Evolutionary conservation across 140 eudicot genomes (phyloP).

Genomic region (Anethum foeniculum): DNA sequence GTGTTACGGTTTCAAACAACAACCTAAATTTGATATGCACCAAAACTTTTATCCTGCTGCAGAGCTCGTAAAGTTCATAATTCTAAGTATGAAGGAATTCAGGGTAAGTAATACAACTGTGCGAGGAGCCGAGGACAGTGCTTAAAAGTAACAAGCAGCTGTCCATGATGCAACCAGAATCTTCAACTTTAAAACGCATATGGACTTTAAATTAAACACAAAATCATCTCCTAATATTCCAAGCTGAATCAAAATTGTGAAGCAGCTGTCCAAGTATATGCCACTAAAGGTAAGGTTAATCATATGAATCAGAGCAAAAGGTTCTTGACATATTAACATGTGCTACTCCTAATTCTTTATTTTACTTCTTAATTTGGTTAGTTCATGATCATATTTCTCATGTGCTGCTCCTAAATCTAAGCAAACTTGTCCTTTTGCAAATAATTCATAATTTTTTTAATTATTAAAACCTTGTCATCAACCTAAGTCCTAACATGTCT

Average conservation of each 20-base stretch:
- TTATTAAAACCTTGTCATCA: background rate
- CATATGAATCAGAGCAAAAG: background rate
- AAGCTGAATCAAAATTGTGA: background rate
- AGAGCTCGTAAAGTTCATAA: background rate
- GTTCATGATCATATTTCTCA: background rate
- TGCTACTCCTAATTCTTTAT: background rate
- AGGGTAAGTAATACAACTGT: background rate
- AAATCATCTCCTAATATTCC: background rate
- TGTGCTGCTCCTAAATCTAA: background rate
- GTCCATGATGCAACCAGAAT: background rate
- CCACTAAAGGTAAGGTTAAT: background rate
- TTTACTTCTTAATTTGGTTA: background rate
- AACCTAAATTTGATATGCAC: background rate
- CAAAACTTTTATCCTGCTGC: background rate
- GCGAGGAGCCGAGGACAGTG: background rate
- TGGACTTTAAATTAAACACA: background rate
- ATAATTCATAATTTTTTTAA: background rate
- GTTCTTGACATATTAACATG: background rate
- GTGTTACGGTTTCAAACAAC: background rate
- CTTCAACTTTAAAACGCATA: background rate
- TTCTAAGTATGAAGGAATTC: background rate
- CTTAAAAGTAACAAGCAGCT: background rate
- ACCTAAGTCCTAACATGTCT: background rate
- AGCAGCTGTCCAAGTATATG: background rate
- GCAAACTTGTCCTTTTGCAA: background rate